Evolutionary conservation across 75 land plant species (phyloP), one percentile per base, ranked within the genome.

Genomic region (Cryptomeria japonica): DNA sequence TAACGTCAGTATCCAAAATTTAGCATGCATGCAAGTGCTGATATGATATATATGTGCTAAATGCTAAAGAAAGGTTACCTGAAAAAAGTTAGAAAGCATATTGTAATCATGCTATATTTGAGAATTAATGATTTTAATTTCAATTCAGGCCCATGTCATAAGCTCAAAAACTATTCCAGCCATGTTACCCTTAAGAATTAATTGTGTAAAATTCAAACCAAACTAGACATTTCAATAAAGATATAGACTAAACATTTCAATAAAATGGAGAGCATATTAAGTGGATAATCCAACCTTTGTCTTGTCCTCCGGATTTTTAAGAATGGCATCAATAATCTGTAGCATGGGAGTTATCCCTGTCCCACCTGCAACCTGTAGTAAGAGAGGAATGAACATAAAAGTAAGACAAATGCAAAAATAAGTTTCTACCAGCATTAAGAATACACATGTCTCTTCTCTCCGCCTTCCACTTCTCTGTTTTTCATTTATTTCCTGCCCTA

Each of bases 321-420:
- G 85, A 87, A 98, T 93, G 78, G 97, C 96, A 77, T 98, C 94
- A 89, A 98, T 93, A 25, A 98, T 83, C 89, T 98, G 99, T 86
- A 98, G 92, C 99, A 98, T 98, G 53, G 99, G 99, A 22, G 99
- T 98, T 83, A 98, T 95, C 18, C 99, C 99, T 86, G 95, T 92
- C 80, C 99, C 99, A 82, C 99, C 99, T 15, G 99, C 99, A 92
- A 98, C 92, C 99, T 98, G 90, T 36, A 91, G 39, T 25, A 79
- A 88, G 85, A 87, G 51, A 73, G 80, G 28, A 89, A 2, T 55
- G 64, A 31, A 56, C 55, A 84, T 7, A 77, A 11, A 51, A 85
- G 70, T 39, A 8, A 25, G 55, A 49, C 15, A 83, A 14, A 55
- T 19, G n/a, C 5, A 41, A 41, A 87, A 31, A 19, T 10, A 39